Conservation (phyloP, 768 basidiomycete species). For the Hypholoma sublateritium region DNA sequence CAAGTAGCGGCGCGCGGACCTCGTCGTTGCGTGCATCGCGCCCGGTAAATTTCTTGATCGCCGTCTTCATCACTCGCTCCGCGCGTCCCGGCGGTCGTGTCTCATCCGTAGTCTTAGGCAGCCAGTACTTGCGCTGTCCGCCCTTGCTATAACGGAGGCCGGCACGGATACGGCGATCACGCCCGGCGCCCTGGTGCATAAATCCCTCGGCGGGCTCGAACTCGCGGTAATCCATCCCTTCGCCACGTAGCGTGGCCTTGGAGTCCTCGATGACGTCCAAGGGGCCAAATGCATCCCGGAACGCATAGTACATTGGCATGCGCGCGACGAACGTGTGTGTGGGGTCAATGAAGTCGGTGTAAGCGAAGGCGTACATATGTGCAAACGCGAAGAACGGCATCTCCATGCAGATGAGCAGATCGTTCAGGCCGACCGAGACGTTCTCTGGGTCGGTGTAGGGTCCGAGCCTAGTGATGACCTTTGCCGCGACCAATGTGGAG, state of each 20-base stretch:
- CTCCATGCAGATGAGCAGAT: conserved; percentile 91
- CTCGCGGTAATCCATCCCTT: conserved; percentile 93
- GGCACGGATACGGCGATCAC: conserved; percentile 85
- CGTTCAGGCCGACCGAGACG: conserved; percentile 87
- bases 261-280: conserved; percentile 88
- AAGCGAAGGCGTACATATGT: conserved; percentile 93
- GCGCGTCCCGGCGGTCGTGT: conserved; percentile 37
- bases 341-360: conserved; percentile 78
- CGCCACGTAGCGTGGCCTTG: conserved; percentile 77
- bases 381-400: conserved; percentile 97
- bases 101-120: conserved; percentile 62
- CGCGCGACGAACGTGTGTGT: conserved; percentile 71
- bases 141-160: conserved; percentile 90
- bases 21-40: conserved; percentile 45
- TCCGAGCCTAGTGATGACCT: conserved; percentile 75
- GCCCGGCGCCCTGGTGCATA: conserved; percentile 86
- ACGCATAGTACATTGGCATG: conserved; percentile 84
- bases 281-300: conserved; percentile 84
- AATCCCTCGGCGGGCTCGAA: conserved; percentile 95
- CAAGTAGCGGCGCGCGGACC: conserved; percentile 74
- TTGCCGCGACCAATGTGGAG: conserved; percentile 84
- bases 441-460: conserved; percentile 87
- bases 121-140: conserved; percentile 95
- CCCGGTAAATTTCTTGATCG: conserved; percentile 40
- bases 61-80: conserved; percentile 41